Percentiles rank a stretch among this genome's conserved stretches.
Evolutionary conservation across 1,139 yeast genomes (phyloP).

Genomic region (Sugiyamaella novakii): DNA sequence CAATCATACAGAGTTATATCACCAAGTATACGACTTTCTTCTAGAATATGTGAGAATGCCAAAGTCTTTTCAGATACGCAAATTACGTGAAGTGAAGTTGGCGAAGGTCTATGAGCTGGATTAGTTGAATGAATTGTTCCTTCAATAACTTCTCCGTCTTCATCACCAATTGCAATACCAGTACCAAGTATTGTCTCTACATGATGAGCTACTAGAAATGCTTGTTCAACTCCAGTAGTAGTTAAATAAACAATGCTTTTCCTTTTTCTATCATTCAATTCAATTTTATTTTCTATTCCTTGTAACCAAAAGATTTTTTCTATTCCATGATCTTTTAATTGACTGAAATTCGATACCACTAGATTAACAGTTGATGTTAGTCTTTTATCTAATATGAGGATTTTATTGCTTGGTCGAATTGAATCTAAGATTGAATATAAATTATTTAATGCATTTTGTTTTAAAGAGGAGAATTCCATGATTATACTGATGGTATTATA

Average conservation of each 20-base stretch:
- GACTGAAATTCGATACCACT: slow-evolving; percentile 55
- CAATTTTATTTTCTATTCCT: slow-evolving; percentile 12
- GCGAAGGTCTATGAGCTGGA: slow-evolving; percentile 23
- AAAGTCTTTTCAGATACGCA: slow-evolving; percentile 42
- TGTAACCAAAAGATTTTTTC: slow-evolving; percentile 62
- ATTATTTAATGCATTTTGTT: slow-evolving; percentile 36
- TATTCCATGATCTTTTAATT: slow-evolving; percentile 59
- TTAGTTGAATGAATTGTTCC: not conserved
- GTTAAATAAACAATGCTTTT: slow-evolving; percentile 32
- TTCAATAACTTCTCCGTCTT: not conserved
- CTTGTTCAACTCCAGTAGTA: slow-evolving; percentile 29
- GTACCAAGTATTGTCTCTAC: slow-evolving; percentile 30
- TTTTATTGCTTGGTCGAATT: slow-evolving; percentile 33
- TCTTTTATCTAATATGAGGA: slow-evolving; percentile 56
- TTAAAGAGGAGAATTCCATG: slow-evolving; percentile 34
- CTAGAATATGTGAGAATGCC: slow-evolving; percentile 39
- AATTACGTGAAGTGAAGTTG: slow-evolving; percentile 30
- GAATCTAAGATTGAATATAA: slow-evolving; percentile 40
- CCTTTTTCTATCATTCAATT: slow-evolving; percentile 4
- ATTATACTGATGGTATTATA: slow-evolving; percentile 19
- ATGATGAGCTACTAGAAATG: slow-evolving; percentile 34
- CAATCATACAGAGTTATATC: slow-evolving; percentile 42
- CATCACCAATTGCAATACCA: not conserved
- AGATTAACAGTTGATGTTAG: slow-evolving; percentile 60
- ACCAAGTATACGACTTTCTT: slow-evolving; percentile 44